phyloP scores from a whole-genome alignment of 75 land plant genomes.

The Sequoia sempervirens region DNA sequence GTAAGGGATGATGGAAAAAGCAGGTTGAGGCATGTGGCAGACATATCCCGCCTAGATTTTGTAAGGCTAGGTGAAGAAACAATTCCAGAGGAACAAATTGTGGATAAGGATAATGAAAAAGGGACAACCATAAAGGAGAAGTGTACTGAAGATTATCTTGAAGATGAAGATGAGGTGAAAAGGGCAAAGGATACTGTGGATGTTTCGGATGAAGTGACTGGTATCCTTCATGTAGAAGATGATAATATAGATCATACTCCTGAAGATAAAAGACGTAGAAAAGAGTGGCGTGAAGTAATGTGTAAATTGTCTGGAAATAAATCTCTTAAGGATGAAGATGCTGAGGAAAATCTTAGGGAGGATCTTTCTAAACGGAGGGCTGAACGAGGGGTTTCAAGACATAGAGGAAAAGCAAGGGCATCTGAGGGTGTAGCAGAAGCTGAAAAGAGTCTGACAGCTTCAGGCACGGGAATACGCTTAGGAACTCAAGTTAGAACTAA shows the following conservation, averaged over 20 bases:
- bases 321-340: slow-evolving; percentile 36
- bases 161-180: slow-evolving; percentile 21
- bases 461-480: slow-evolving; percentile 32
- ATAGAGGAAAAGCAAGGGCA: slow-evolving; percentile 56
- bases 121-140: slow-evolving; percentile 10
- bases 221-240: slow-evolving; percentile 25
- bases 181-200: slow-evolving; percentile 20
- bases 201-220: slow-evolving; percentile 19
- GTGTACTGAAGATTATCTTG: slow-evolving; percentile 33
- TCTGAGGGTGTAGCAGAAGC: slow-evolving; percentile 50
- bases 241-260: slow-evolving; percentile 32
- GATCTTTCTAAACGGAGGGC: slow-evolving; percentile 61
- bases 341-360: slow-evolving; percentile 62
- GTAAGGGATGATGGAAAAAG: slow-evolving; percentile 60
- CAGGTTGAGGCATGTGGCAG: slow-evolving; percentile 39
- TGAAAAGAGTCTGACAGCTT: slow-evolving; percentile 48
- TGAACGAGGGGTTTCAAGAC: slow-evolving; percentile 44
- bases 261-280: slow-evolving; percentile 42
- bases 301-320: slow-evolving; percentile 23
- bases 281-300: slow-evolving; percentile 44
- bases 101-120: slow-evolving; percentile 38
- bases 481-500: slow-evolving; percentile 21
- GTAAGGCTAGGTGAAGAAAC: slow-evolving; percentile 30
- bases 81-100: slow-evolving; percentile 31
- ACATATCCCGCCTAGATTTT: slow-evolving; percentile 39